Evolutionary conservation across 805 yeast species (phyloP).

Genomic region (Tetrapisispora phaffii): DNA sequence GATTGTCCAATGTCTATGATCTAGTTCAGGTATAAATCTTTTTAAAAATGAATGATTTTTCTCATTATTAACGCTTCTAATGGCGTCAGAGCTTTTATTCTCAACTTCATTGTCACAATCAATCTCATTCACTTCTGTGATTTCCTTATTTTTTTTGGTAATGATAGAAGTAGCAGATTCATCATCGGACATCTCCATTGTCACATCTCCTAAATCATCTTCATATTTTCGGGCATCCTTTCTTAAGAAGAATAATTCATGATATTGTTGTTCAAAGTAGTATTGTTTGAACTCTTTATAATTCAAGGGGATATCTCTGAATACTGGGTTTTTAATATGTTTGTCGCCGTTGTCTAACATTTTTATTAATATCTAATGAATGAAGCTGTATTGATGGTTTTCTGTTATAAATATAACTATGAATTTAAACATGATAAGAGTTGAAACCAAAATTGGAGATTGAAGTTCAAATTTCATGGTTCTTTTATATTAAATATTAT

Average conservation of each 20-base stretch:
- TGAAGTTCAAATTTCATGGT: not conserved
- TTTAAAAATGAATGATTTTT: not conserved
- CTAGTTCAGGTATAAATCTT: not conserved
- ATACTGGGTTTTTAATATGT: not conserved
- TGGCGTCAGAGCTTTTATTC: constrained; percentile 5
- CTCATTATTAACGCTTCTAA: constrained; percentile 2
- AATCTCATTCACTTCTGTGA: not conserved
- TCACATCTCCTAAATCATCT: not conserved
- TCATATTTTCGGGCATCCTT: not conserved
- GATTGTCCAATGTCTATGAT: constrained; percentile 48
- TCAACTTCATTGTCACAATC: not conserved
- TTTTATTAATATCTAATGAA: not conserved
- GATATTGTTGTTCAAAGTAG: not conserved
- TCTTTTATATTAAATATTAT: too few species aligned
- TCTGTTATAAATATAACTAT: not conserved
- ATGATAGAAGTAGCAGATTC: not conserved
- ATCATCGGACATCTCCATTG: not conserved
- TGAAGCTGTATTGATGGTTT: not conserved
- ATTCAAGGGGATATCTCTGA: constrained; percentile 1
- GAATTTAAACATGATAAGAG: not conserved
- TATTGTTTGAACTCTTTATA: constrained; percentile 1
- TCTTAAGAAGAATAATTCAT: constrained; percentile 2
- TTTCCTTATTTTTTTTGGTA: not conserved
- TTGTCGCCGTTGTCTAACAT: constrained; percentile 1
- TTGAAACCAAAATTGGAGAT: not conserved